Evolutionary conservation across 2,329 filamentous ascomycete genomes (phyloP).

Genomic region (Exophiala phaeomuriformis): DNA sequence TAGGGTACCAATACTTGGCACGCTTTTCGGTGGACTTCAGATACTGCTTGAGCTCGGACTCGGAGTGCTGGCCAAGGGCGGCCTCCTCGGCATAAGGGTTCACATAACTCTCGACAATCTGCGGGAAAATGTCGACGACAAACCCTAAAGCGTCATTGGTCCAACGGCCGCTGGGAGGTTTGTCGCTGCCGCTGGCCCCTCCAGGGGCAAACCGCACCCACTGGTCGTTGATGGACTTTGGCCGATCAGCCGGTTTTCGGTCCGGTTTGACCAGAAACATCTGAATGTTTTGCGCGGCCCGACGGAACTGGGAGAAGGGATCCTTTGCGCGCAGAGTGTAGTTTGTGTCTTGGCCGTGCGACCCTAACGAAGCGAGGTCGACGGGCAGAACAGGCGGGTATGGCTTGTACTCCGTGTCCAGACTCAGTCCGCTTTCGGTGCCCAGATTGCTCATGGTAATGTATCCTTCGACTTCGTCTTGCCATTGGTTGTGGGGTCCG

Average conservation of each 20-base stretch:
- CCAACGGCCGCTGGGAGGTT: slow-evolving; percentile 40
- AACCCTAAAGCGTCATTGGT: slow-evolving; percentile 59
- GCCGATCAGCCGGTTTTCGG: slow-evolving; percentile 33
- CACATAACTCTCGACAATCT: slow-evolving; percentile 52
- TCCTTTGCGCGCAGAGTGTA: slow-evolving; percentile 39
- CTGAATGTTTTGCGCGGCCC: slow-evolving; percentile 46
- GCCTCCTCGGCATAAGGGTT: slow-evolving; percentile 27
- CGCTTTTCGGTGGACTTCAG: slow-evolving; percentile 25
- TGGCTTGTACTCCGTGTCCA: slow-evolving; percentile 49
- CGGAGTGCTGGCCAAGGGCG: slow-evolving; percentile 32
- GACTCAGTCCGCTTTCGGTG: slow-evolving; percentile 52
- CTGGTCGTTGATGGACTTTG: slow-evolving; percentile 46
- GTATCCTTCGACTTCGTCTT: slow-evolving; percentile 52
- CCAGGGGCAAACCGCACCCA: slow-evolving; percentile 57
- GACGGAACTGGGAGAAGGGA: slow-evolving; percentile 37
- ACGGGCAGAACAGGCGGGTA: slow-evolving; percentile 34
- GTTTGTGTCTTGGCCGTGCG: slow-evolving; percentile 36
- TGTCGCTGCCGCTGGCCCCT: background rate
- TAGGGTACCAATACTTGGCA: slow-evolving; percentile 64
- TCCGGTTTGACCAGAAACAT: slow-evolving; percentile 47
- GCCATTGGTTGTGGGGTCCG: slow-evolving; percentile 28
- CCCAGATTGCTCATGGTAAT: slow-evolving; percentile 58
- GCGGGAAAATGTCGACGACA: slow-evolving; percentile 62
- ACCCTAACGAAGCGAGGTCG: slow-evolving; percentile 21
- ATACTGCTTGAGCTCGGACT: slow-evolving; percentile 29